Base-by-base conservation (phyloP, 805 yeast genomes). In the Jamesozyma piceae region DNA sequence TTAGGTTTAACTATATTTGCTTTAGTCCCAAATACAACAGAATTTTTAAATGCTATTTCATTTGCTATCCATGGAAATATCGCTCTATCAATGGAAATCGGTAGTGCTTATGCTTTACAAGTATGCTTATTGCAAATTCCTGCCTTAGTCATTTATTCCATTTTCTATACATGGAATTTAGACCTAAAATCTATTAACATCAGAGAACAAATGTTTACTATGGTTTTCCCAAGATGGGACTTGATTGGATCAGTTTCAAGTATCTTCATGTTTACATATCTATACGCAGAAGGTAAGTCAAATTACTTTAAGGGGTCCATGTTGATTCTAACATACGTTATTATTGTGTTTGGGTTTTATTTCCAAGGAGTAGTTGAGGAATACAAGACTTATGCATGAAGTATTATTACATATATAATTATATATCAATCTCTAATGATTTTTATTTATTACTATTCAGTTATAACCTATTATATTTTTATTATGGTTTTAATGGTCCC, bases 41-140 rank as follows among this genome's bases (percentile, higher is more conserved):
- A 92, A 65, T 92, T 92, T 55, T 73, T 92, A 45, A 92, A 92
- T 64, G 98, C 97, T 54, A 89, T 92, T 44, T 88, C 96, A 21
- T 92, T 92, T 68, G 98, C 98, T 0, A 78, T 87, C 52, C 79
- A 90, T 52, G 98, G 98, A 1, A 92, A 92, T 52, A 95, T 92
- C 42, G 95, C 98, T 0, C 68, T 92, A 37, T 85, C 95, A 2
- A 85, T 92, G 95, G 98, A 92, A 60, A 92, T 92, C 62, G 98
- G 98, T 46, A 80, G 95, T 48, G 98, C 98, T 0, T 92, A 92
- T 60, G 98, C 95, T 0, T 70, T 92, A 45, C 98, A 92, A 62
- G 98, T 92, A 14, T 90, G 95, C 52, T 68, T 92, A 45, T 71
- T 92, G 50, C 98, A 92, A 60, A 85, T 92, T 37, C 98, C 98